These are phyloP conservation scores for Geosmithia morbida DNA, from an alignment of 2,329 filamentous ascomycete species.

Conservation along the genomic window DNA sequence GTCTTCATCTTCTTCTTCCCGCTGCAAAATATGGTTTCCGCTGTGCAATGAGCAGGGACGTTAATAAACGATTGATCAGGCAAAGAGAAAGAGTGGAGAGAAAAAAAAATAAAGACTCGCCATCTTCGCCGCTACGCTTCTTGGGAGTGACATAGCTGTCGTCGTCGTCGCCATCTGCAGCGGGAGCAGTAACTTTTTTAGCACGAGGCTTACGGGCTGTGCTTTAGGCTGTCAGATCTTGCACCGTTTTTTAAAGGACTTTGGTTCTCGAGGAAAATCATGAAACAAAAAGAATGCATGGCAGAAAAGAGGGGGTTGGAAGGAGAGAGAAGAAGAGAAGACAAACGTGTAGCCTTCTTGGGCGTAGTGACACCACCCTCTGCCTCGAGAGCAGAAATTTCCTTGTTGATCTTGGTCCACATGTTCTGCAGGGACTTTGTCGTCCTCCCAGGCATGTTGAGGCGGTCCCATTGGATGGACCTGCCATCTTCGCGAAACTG, in stretches of 20 bases:
- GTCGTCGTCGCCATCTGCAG: not conserved
- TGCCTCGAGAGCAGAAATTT: conserved; percentile 17
- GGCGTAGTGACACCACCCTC: conserved; percentile 1
- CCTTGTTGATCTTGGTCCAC: conserved; percentile 21
- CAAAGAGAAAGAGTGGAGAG: no score
- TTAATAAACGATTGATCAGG: no score
- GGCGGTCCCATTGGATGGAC: conserved; percentile 17
- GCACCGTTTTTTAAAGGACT: no score
- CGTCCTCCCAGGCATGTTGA: conserved; percentile 21
- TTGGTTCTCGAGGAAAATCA: no score
- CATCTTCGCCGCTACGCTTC: not conserved
- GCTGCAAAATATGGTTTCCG: no score
- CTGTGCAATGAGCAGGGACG: no score
- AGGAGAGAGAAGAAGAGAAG: not conserved
- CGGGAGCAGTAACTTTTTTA: conserved; percentile 6
- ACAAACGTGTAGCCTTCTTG: conserved; percentile 11
- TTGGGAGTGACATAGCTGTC: conserved; percentile 1
- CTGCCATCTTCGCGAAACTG: conserved; percentile 15
- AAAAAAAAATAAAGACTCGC: not conserved
- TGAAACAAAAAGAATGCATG: no score
- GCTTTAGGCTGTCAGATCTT: not conserved
- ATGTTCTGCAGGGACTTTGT: conserved; percentile 20
- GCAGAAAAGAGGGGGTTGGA: not conserved
- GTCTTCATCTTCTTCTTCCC: no score
- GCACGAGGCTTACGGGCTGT: conserved; percentile 9